Evolutionary conservation across 108 stramenopile species (phyloP).

Genomic region (Cyclostephanos invisitatus): DNA sequence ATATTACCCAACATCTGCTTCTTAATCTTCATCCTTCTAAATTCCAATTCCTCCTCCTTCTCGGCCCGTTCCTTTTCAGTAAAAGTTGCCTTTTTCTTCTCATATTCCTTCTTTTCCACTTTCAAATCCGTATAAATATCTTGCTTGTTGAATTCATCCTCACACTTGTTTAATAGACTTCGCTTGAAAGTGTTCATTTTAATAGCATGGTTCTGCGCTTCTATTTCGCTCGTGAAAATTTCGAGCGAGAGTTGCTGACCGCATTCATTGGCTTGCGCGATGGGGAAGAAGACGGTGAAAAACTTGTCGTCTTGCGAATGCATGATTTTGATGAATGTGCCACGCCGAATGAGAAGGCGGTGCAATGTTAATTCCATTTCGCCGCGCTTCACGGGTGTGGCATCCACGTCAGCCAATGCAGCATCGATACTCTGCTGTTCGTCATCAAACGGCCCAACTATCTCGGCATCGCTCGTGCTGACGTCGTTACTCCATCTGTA

Average conservation of each 20-base stretch:
- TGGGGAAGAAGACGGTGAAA: constrained; percentile 81
- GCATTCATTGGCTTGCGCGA: constrained; percentile 63
- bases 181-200: constrained; percentile 87
- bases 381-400: constrained; percentile 59
- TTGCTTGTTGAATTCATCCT: constrained; percentile 88
- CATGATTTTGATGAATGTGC: constrained; percentile 84
- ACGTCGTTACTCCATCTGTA: constrained; percentile 87
- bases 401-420: constrained; percentile 51
- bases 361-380: constrained; percentile 78
- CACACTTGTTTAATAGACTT: constrained; percentile 86
- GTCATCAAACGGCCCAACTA: constrained; percentile 73
- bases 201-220: constrained; percentile 66
- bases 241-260: constrained; percentile 77
- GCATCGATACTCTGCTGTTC: constrained; percentile 62
- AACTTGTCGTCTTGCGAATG: constrained; percentile 58
- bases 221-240: constrained; percentile 73
- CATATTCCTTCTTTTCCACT: constrained; percentile 72
- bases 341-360: constrained; percentile 65
- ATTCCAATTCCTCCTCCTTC: constrained; percentile 76
- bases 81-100: constrained; percentile 61
- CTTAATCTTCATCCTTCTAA: constrained; percentile 89
- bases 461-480: constrained; percentile 66
- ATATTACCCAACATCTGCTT: constrained; percentile 96
- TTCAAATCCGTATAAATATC: constrained; percentile 87
- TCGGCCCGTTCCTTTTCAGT: constrained; percentile 69